Conservation (phyloP, 495 filamentous ascomycete genomes). For the Peziza echinospora region DNA sequence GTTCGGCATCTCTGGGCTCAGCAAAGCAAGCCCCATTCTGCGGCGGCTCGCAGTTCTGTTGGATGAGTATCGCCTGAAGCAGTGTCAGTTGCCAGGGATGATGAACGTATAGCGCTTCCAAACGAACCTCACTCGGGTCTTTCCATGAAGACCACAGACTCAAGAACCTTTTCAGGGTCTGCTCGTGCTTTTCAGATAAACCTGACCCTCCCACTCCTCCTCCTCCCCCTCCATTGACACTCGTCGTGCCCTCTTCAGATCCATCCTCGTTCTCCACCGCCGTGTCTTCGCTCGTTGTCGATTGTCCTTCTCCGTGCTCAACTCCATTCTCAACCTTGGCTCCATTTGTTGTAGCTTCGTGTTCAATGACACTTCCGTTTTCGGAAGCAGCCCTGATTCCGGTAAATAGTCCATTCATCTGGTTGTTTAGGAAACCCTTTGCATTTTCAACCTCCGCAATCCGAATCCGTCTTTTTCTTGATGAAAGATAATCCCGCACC, state of each 20-base stretch:
- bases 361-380: too few species aligned
- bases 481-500: constrained; percentile 55
- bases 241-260: too few species aligned
- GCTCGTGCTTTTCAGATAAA: constrained; percentile 24
- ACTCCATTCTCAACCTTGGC: neutral
- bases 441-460: constrained; percentile 62
- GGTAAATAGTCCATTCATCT: too few species aligned
- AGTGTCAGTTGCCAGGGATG: constrained; percentile 4
- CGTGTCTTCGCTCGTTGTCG: neutral
- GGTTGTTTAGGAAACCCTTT: constrained; percentile 35
- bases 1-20: constrained; percentile 15
- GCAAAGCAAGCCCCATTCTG: constrained; percentile 34
- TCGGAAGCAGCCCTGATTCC: too few species aligned
- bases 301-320: neutral
- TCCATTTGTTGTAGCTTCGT: neutral
- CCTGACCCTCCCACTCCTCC: neutral
- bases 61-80: constrained; percentile 37
- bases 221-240: neutral
- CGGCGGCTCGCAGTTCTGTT: constrained; percentile 58
- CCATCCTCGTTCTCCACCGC: too few species aligned
- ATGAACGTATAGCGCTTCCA: neutral
- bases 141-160: constrained; percentile 58
- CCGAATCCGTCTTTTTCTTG: constrained; percentile 45
- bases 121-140: constrained; percentile 37
- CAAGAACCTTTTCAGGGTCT: constrained; percentile 42